Evolutionary conservation across 108 stramenopile genomes (phyloP), one percentile per base, ranked within the genome.

Genomic region (Skeletonema costatum): DNA sequence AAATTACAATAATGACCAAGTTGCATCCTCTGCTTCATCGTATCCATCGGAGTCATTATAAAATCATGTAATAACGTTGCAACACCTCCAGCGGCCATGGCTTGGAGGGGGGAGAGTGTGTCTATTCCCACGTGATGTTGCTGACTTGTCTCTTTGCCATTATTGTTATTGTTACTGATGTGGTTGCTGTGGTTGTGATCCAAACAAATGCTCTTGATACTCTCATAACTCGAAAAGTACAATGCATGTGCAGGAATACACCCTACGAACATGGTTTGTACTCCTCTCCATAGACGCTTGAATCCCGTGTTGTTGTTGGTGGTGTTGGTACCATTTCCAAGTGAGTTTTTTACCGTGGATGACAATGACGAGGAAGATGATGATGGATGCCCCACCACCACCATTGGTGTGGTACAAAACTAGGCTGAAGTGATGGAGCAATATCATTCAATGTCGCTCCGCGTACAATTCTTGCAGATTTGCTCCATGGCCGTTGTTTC

Each of bases 21-120:
- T 76, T 99, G 99, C 80, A 99, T 83, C 30, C 99, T 90, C 85
- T 99, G 99, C 87, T 99, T 99, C 75, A 99, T 76, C n/a, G 98
- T 97, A 86, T 99, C 98, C 83, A 98, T 83, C 8, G 99, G 98
- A 11, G 97, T 97, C 95, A 99, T 94, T 58, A 99, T 87, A 21
- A 92, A 60, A 77, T 99, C 99, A 75, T 99, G 99, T 5, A 87
- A 74, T 16, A 97, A 73, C 11, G 94, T 93, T 7, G 98, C 97
- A 7, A 90, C 76, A 0, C 92, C 97, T 5, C 99, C 99, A 0
- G 96, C 93, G 32, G 91, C 53, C 64, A 87, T 86, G 48, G 95
- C 85, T 42, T 72, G 83, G 1, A 33, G 29, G 9, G 73, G 60
- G 0, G 79, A 62, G 10, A 80, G 63, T 9, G 78, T 75, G 32